phyloP scores from a whole-genome alignment of 1,284 basidiomycete genomes.

The Apiotrichum mycotoxinovorans region DNA sequence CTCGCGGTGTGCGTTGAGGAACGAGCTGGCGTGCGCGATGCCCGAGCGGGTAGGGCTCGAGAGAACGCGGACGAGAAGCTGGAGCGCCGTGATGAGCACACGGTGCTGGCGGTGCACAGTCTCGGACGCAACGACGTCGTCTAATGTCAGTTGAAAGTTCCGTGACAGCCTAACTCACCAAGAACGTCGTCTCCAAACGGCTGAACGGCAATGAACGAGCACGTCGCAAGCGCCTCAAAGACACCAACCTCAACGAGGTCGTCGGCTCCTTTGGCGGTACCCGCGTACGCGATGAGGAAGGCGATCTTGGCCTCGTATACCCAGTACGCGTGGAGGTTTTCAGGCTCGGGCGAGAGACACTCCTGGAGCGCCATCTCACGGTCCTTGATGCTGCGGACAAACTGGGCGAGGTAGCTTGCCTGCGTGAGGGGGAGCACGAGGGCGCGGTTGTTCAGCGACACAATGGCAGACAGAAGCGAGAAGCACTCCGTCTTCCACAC shows the following conservation, averaged over 20 bases:
- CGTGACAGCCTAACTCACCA: conserved; percentile 54
- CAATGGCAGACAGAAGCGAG: conserved; percentile 53
- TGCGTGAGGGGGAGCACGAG: conserved; percentile 58
- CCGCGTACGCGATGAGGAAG: conserved; percentile 76
- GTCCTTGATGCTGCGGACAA: conserved; percentile 79
- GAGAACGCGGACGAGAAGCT: conserved; percentile 34
- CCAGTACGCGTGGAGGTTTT: conserved; percentile 85
- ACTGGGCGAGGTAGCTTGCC: conserved; percentile 76
- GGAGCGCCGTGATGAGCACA: conserved; percentile 34
- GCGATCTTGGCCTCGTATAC: conserved; percentile 95
- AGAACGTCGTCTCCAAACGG: conserved; percentile 74
- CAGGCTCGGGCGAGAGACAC: conserved; percentile 82
- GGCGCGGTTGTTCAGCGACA: conserved; percentile 64
- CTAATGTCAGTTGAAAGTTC: neutral
- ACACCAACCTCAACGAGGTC: conserved; percentile 75
- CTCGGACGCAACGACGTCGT: conserved; percentile 23
- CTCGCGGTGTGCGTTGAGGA: conserved; percentile 56
- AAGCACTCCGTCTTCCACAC: conserved; percentile 89
- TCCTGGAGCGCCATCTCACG: conserved; percentile 72
- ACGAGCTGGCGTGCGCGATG: conserved; percentile 47
- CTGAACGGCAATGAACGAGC: conserved; percentile 82
- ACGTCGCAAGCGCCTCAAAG: conserved; percentile 73
- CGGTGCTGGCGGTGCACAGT: conserved; percentile 38
- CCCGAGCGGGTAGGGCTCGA: conserved; percentile 20
- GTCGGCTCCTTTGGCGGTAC: conserved; percentile 77